Evolutionary conservation across 2,329 filamentous ascomycete genomes (phyloP).

Genomic region (Xylariales sp.): DNA sequence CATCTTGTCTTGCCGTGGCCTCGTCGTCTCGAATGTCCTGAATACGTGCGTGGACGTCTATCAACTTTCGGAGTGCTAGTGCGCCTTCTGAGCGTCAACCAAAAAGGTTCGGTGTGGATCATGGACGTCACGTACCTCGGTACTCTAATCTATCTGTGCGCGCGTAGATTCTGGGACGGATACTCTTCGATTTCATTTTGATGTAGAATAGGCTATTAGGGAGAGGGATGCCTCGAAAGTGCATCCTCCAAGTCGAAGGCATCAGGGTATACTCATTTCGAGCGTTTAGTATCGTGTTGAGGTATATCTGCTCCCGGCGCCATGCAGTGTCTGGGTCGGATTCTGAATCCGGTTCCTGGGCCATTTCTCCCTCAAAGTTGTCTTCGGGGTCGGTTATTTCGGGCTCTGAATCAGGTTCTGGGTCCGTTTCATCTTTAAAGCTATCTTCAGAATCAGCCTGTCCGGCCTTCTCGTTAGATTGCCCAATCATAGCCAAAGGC

Average conservation of each 20-base stretch:
- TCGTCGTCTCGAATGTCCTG: conserved; percentile 44
- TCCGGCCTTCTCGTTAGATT: neutral
- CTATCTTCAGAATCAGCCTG: conserved; percentile 4
- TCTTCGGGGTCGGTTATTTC: conserved; percentile 2
- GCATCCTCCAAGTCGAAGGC: conserved; percentile 49
- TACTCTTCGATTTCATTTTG: conserved; percentile 41
- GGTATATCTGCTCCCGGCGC: conserved; percentile 47
- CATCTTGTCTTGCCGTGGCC: conserved; percentile 19
- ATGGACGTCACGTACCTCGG: conserved; percentile 43
- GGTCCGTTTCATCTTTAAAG: conserved; percentile 16
- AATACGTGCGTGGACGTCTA: conserved; percentile 44
- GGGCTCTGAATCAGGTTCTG: conserved; percentile 33
- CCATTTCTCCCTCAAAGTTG: neutral
- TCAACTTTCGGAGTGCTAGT: conserved; percentile 44
- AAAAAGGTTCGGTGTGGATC: neutral
- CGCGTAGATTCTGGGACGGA: conserved; percentile 49
- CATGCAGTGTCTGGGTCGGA: conserved; percentile 40
- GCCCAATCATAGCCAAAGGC: neutral
- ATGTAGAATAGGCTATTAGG: conserved; percentile 49
- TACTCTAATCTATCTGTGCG: conserved; percentile 45
- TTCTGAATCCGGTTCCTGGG: conserved; percentile 18
- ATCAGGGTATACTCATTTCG: conserved; percentile 49
- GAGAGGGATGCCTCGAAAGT: conserved; percentile 49
- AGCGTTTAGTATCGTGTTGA: conserved; percentile 47
- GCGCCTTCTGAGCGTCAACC: conserved; percentile 41